Base-by-base conservation (phyloP, 179 eudicot species). In the Silene noctiflora region DNA sequence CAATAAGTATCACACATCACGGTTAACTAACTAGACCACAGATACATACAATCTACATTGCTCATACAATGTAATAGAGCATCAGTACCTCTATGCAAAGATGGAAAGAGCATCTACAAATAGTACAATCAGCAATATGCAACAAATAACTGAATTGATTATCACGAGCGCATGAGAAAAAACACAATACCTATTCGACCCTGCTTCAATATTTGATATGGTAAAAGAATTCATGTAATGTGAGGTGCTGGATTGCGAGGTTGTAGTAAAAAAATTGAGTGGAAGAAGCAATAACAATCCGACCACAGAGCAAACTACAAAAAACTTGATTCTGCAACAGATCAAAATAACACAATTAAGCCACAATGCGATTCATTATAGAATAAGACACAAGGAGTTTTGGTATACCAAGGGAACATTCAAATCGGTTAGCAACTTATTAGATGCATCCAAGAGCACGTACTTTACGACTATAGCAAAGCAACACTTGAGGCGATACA, bases 251-350 rank as follows among this genome's bases (percentile, higher is more conserved):
- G 81, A 42, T 35, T 78, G 73, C 65, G 80, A 81, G 75, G 86
- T 24, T 46, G 82, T 33, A 64, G 87, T 79, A 19, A 79, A 71
- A 76, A 84, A 90, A 78, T 94, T 92, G 69, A 94, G 76, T 8
- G 98, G 98, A 24, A 94, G 81, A 39, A 94, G 93, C 48, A 94
- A 44, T 76, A 86, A 61, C 83, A 94, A 74, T 61, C 98, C 98
- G 71, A 94, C 69, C 64, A 87, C 70, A 70, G 96, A 85, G 83
- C 88, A 90, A 55, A 89, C 91, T 67, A 88, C 78, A 76, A 94
- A 94, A 82, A 90, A 92, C 39, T 85, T 90, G 83, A 94, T 89
- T 79, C 98, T 94, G 92, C 85, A 84, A 84, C 75, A 77, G 14
- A 62, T 27, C 65, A 55, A 80, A 46, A 77, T 63, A 69, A 22